These are phyloP conservation scores for Centella asiatica DNA, from an alignment of 129 eudicot species.

Conservation along the genomic window DNA sequence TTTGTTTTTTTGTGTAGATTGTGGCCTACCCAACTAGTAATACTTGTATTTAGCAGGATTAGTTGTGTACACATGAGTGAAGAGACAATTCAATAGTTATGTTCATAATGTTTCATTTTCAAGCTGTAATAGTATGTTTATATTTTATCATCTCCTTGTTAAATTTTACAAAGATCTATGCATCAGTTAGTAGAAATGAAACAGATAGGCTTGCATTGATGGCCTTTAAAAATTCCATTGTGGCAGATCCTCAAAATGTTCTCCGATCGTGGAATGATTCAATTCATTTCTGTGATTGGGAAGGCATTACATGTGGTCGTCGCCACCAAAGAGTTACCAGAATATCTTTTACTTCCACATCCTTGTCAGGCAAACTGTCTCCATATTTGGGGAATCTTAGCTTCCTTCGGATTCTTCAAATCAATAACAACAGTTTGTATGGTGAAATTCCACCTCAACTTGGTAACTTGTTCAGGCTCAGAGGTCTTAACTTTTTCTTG, in stretches of 20 bases:
- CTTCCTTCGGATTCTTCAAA: not conserved
- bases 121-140: too few species aligned
- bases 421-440: not conserved
- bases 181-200: not conserved
- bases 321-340: too few species aligned
- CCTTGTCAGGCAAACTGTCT: not conserved
- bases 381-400: not conserved
- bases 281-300: conserved; percentile 13
- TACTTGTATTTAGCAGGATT: too few species aligned
- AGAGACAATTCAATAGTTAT: too few species aligned
- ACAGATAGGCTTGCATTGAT: conserved; percentile 8
- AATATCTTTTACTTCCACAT: too few species aligned
- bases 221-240: conserved; percentile 5
- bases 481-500: not conserved
- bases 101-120: too few species aligned
- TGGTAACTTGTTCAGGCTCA: not conserved
- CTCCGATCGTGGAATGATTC: conserved; percentile 17
- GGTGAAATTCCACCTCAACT: conserved; percentile 2
- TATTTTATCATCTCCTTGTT: too few species aligned
- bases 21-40: too few species aligned
- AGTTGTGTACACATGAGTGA: too few species aligned
- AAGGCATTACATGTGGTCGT: conserved; percentile 7
- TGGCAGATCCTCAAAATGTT: not conserved
- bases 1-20: too few species aligned
- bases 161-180: too few species aligned